Evolutionary conservation across 2,329 filamentous ascomycete species (phyloP), one percentile per base, ranked within the genome.

Genomic region (Nannizziopsis arthrosporioides): DNA sequence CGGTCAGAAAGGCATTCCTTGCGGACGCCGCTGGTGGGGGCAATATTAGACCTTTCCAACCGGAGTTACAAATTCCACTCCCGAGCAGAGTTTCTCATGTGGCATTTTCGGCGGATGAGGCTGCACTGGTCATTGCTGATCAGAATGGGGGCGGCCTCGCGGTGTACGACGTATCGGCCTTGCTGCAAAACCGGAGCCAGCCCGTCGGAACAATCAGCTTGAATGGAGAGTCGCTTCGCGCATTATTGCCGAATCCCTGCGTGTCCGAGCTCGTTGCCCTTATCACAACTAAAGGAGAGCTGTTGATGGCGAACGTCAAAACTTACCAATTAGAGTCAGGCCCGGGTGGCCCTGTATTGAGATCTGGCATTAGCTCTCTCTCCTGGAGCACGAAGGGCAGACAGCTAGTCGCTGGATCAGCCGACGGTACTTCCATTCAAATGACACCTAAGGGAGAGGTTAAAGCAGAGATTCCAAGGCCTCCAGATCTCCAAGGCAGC

Each of bases 321-420:
- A 76, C 81, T 34, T 74, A 76, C 42, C 73, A 69, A 36, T 73
- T 87, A 39, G 62, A 75, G 7, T 68, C 70, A 31, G 77, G 77
- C 1, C 58, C 73, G 15, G 79, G 78, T 54, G 85, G 85, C 31
- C 75, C 71, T 58, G 69, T 81, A 0, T 71, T 94, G 54, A 85
- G 82, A 59, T 72, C 76, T 22, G 81, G 84, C 42, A 89, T 94
- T 22, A 88, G 82, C 61, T 92, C 84, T 59, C 76, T 86, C 5
- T 82, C 85, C 48, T 98, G 93, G 92, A 98, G 92, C 64, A 83
- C 80, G 52, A 86, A 82, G 62, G 92, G 92, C 41, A 98, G 94
- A 63, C 90, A 96, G 62, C 72, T 98, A 38, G 82, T 94, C 39
- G 89, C 86, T 55, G 92, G 93, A 12, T 72, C 92, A 56, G 80